Evolutionary conservation across 2,329 filamentous ascomycete genomes (phyloP), one percentile per base, ranked within the genome.

Genomic region (Capronia americana): DNA sequence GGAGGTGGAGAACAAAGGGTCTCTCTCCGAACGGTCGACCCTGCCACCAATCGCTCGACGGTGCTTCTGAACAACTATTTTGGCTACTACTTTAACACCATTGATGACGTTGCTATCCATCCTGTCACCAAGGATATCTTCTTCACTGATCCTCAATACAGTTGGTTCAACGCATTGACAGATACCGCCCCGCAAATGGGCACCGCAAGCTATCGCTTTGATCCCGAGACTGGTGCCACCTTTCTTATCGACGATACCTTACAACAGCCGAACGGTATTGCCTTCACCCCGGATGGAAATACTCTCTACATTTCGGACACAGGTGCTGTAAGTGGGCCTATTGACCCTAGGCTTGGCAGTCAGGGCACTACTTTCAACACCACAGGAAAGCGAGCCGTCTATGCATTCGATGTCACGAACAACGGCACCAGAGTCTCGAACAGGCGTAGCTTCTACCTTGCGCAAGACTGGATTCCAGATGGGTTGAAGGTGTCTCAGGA

Each of bases 61-160:
- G 76, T 74, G 4, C 72, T 85, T 24, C 67, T 84, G 17, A 83
- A 81, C 65, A 82, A 79, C 70, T 84, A 79, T 73, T 80, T 79
- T 57, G 82, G 82, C 30, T 79, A 78, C 71, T 80, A 82, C 73
- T 80, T 83, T 71, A 78, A 76, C 68, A 76, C 74, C 26, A 70
- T 81, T 59, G 79, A 83, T 71, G 81, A 83, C 64, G 73, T 79
- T 6, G 75, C 78, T 60, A 77, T 82, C 51, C 78, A 81, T 34
- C 69, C 73, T 4, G 51, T 58, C 20, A 79, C 78, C 0, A 80
- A 80, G 55, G 79, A 82, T 50, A 74, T 85, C 50, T 84, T 82
- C 81, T 84, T 84, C 74, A 84, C 82, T 0, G 82, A 84, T 68
- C 78, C 80, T 6, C 71, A 75, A 46, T 80, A 80, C 66, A 75